Conservation (phyloP, 768 basidiomycete genomes). For the Russula sp. region DNA sequence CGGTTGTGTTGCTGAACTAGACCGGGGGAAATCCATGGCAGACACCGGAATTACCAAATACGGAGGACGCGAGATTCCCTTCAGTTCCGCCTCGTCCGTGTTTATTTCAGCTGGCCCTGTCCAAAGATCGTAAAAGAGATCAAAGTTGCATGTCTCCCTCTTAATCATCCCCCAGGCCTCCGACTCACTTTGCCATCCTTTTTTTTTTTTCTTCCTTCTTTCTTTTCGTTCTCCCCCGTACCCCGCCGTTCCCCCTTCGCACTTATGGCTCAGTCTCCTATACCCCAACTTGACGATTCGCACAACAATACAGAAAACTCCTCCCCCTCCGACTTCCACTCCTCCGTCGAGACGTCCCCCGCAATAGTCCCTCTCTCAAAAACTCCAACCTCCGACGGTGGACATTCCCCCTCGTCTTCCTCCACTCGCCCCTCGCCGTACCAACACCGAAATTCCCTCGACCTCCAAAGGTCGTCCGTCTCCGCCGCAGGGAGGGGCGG, state of each 20-base stretch:
- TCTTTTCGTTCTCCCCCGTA: neutral
- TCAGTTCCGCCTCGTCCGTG: constrained; percentile 21
- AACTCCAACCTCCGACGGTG: constrained; percentile 19
- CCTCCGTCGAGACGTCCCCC: constrained; percentile 29
- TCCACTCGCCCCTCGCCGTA: constrained; percentile 15
- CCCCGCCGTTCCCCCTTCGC: neutral
- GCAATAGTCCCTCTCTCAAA: constrained; percentile 23
- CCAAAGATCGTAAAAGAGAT: constrained; percentile 30
- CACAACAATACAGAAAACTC: constrained; percentile 25
- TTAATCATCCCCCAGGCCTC: constrained; percentile 22
- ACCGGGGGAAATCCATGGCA: constrained; percentile 22
- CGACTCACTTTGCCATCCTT: constrained; percentile 11
- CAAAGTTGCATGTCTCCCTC: constrained; percentile 28
- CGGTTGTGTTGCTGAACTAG: neutral
- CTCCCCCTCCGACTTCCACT: constrained; percentile 28
- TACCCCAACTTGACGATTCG: constrained; percentile 20
- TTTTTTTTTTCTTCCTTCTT: constrained; percentile 11
- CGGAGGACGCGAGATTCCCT: constrained; percentile 21
- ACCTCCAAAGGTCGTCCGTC: constrained; percentile 24
- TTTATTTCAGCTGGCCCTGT: constrained; percentile 25
- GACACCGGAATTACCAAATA: constrained; percentile 22
- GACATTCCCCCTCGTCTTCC: constrained; percentile 22
- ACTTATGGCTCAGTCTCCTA: constrained; percentile 25
- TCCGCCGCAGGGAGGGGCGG: constrained; percentile 29
- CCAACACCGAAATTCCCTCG: constrained; percentile 26